Evolutionary conservation across 2,329 filamentous ascomycete genomes (phyloP).

Genomic region (Raffaelea ambrosiae): DNA sequence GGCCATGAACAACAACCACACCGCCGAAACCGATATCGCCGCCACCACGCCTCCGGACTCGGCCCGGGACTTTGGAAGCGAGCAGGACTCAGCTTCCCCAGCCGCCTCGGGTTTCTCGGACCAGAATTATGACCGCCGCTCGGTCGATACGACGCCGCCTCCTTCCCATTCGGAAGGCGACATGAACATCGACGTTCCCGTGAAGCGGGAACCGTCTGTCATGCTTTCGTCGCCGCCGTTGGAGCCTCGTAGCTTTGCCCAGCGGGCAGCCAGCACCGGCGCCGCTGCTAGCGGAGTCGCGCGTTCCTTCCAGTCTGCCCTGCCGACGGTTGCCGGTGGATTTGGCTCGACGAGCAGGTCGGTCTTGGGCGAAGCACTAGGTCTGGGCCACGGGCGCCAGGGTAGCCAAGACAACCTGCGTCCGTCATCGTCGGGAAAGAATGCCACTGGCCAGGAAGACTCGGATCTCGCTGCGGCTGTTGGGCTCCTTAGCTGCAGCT

Average conservation of each 20-base stretch:
- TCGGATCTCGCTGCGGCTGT: slow-evolving; percentile 84
- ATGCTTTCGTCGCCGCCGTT: slow-evolving; percentile 31
- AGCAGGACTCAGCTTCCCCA: slow-evolving; percentile 74
- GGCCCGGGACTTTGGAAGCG: slow-evolving; percentile 62
- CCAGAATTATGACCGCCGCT: slow-evolving; percentile 68
- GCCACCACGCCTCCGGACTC: slow-evolving; percentile 55
- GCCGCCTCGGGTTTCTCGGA: slow-evolving; percentile 75
- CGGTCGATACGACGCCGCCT: slow-evolving; percentile 85
- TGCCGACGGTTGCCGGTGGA: slow-evolving; percentile 12
- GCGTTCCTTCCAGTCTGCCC: slow-evolving; percentile 71
- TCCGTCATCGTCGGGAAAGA: slow-evolving; percentile 71
- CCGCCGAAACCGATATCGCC: slow-evolving; percentile 22
- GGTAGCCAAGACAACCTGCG: slow-evolving; percentile 59
- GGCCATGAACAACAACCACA: slow-evolving; percentile 59
- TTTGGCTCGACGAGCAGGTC: slow-evolving; percentile 37
- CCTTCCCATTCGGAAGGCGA: slow-evolving; percentile 51
- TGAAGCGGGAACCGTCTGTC: slow-evolving; percentile 26
- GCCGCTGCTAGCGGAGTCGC: slow-evolving; percentile 41
- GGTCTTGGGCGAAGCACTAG: slow-evolving; percentile 25
- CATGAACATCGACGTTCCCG: slow-evolving; percentile 36
- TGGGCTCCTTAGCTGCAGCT: slow-evolving; percentile 83
- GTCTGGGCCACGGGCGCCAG: background rate
- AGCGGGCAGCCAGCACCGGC: background rate
- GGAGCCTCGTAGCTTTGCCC: slow-evolving; percentile 46
- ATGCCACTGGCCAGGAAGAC: slow-evolving; percentile 70